Evolutionary conservation across 2,329 filamentous ascomycete genomes (phyloP), one percentile per base, ranked within the genome.

Genomic region (Colletotrichum spaethianum): DNA sequence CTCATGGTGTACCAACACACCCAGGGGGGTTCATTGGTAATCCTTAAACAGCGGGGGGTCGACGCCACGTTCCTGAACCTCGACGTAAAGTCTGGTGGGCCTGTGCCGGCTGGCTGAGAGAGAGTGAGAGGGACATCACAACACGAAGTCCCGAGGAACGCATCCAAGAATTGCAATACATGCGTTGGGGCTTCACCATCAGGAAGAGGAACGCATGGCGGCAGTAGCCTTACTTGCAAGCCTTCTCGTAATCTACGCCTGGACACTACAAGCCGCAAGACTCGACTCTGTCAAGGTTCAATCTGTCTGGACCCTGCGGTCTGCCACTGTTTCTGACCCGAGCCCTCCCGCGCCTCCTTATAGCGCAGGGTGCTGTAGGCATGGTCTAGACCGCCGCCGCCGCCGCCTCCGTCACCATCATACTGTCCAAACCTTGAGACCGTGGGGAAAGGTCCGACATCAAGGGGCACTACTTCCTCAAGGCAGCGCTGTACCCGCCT

Each of bases 41-140:
- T 28, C 31, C 28, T 53, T 23, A 46, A 59, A 62, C 18, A 63
- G 57, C 64, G 57, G 59, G 31, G 28, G 63, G 44, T 48, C 40
- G 44, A 48, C 69, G 65, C 69, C 65, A 72, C 53, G 69, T 72
- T 72, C 69, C 69, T 72, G 69, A 42, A 53, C 57, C 55, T 69
- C 60, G 69, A 72, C 59, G 59, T 60, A 60, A 63, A 69, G 59
- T 60, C 65, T 63, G 40, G 46, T 16, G 42, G 42, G 40, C 28
- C 38, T 14, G 33, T 16, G 57, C 20, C n/a, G 50, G 64, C 48
- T 52, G 33, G 26, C 20, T 31, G 50, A n/a, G 38, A 18, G 60
- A 63, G 36, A n/a, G n/a, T n/a, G n/a, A n/a, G n/a, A n/a, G 38
- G 44, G n/a, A 16, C 57, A 23, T 55, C n/a, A 26, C 12, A 36